Conservation (phyloP, 129 eudicot genomes). For the sunflower (Helianthus annuus) region HanXRQr2.0-SUNRISE NC_035444.2:59017605-59018104, state of each 20-base stretch:
- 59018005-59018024: too few species aligned
- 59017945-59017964: too few species aligned
- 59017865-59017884: too few species aligned
- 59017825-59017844: slow-evolving; percentile 97
- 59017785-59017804: slow-evolving; percentile 89
- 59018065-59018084: too few species aligned
- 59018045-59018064: too few species aligned
- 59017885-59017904: too few species aligned
- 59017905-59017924: too few species aligned
- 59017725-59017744: slow-evolving; percentile 78
- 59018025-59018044: too few species aligned
- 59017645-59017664: slow-evolving; percentile 11
- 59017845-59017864: slow-evolving; percentile 66
- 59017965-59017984: too few species aligned
- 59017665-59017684: slow-evolving; percentile 16
- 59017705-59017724: slow-evolving; percentile 75
- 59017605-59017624: neutral
- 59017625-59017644: slow-evolving; percentile 6
- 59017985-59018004: too few species aligned
- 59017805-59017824: slow-evolving; percentile 91
- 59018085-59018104: too few species aligned
- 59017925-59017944: too few species aligned
- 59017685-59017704: slow-evolving; percentile 17
- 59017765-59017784: slow-evolving; percentile 85
- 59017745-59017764: slow-evolving; percentile 86